These are phyloP conservation scores for Xylariales sp. DNA, from an alignment of 2,329 filamentous ascomycete species.

Conservation along the genomic window DNA sequence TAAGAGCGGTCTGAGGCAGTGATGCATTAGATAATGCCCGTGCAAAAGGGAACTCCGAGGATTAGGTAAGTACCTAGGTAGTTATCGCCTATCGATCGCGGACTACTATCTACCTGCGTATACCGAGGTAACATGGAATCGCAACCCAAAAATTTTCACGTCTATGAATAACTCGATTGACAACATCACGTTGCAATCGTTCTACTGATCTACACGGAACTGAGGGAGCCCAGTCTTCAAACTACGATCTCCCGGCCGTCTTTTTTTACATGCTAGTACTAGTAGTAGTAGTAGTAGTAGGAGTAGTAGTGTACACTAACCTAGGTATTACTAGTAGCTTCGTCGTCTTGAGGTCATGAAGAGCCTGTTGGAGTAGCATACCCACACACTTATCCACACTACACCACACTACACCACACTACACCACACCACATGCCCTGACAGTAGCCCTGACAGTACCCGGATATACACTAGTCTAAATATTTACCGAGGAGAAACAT, in stretches of 20 bases:
- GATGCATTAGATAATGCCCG: slow-evolving; percentile 9
- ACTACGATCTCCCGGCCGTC: not conserved
- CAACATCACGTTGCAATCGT: slow-evolving; percentile 17
- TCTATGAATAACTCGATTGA: slow-evolving; percentile 8
- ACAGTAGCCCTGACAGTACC: too few relatives aligned
- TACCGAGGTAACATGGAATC: not conserved
- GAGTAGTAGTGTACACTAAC: not conserved
- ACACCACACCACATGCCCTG: too few relatives aligned
- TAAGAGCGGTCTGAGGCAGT: slow-evolving; percentile 20
- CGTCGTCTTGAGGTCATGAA: not conserved
- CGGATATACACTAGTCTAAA: too few relatives aligned
- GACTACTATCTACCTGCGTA: not conserved
- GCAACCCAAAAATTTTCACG: slow-evolving; percentile 1
- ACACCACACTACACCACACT: too few relatives aligned
- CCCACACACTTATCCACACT: too few relatives aligned
- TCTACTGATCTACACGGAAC: slow-evolving; percentile 3
- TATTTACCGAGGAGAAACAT: too few relatives aligned
- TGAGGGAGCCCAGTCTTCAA: slow-evolving; percentile 17
- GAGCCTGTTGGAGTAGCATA: not conserved
- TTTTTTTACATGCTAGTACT: not conserved
- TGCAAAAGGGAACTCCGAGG: slow-evolving; percentile 29
- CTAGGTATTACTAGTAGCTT: too few relatives aligned
- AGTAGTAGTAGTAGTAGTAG: too few relatives aligned
- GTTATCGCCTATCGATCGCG: slow-evolving; percentile 15
- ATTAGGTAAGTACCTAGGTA: slow-evolving; percentile 18